A percentile compares a stretch with the other conserved stretches of the same genome.
phyloP scores from a whole-genome alignment of 2,329 filamentous ascomycete genomes.

The Ilyonectria robusta region DNA sequence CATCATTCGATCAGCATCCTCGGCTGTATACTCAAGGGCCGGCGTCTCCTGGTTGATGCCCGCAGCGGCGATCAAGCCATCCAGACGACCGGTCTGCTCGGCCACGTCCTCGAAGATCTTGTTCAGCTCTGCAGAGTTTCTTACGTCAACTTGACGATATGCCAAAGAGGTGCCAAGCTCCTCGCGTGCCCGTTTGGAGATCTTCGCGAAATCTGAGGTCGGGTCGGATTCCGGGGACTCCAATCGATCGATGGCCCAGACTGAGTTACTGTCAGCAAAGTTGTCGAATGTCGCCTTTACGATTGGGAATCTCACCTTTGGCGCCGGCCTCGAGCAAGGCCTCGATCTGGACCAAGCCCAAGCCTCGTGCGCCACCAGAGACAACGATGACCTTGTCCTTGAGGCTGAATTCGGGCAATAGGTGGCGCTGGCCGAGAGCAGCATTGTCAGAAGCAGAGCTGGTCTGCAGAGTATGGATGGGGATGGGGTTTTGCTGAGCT shows the following conservation, averaged over 20 bases:
- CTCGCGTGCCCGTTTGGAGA: conserved; percentile 74
- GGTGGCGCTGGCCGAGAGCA: conserved; percentile 40
- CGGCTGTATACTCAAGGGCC: conserved; percentile 84
- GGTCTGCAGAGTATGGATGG: conserved; percentile 36
- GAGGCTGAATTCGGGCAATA: conserved; percentile 82
- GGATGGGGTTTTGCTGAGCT: conserved; percentile 17
- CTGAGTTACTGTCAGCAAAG: conserved; percentile 52
- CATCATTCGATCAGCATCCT: conserved; percentile 84
- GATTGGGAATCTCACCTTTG: conserved; percentile 61
- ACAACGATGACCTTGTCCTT: conserved; percentile 82
- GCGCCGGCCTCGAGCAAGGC: conserved; percentile 86
- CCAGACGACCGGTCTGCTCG: conserved; percentile 77
- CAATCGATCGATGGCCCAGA: conserved; percentile 77
- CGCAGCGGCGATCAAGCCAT: conserved; percentile 81
- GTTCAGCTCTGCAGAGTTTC: conserved; percentile 78
- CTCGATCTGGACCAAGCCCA: conserved; percentile 84
- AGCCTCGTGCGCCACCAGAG: conserved; percentile 81
- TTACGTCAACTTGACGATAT: conserved; percentile 86
- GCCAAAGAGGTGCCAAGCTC: conserved; percentile 78
- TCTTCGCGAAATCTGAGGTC: conserved; percentile 72
- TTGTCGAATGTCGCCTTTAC: neutral
- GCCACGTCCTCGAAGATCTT: conserved; percentile 78
- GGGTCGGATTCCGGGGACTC: conserved; percentile 61
- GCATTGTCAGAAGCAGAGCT: conserved; percentile 33
- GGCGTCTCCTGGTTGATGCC: conserved; percentile 87